Conservation (phyloP, 345 rosid species). For the Pistacia vera region DNA sequence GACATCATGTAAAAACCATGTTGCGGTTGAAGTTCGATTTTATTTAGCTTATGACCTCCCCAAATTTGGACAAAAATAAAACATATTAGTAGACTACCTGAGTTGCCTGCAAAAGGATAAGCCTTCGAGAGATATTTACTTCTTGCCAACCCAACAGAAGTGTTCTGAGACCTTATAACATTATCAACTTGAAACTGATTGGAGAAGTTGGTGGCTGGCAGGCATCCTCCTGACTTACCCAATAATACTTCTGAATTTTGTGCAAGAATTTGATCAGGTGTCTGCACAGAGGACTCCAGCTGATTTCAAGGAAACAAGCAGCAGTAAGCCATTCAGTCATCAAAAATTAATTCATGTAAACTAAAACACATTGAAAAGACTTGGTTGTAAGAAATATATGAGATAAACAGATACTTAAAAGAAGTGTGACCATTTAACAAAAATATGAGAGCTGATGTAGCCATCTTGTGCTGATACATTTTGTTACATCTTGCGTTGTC, state of each 20-base stretch:
- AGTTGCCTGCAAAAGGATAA: slow-evolving; percentile 40
- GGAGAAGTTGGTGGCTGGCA: slow-evolving; percentile 31
- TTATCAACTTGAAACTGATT: slow-evolving; percentile 37
- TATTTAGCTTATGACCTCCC: not conserved
- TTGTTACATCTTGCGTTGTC: not conserved
- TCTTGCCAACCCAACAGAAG: slow-evolving; percentile 34
- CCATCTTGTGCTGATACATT: not conserved
- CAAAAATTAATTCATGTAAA: not conserved
- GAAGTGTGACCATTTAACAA: not conserved
- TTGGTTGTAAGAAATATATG: not conserved
- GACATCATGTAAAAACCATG: not conserved
- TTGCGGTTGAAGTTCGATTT: not conserved
- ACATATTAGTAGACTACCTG: slow-evolving; percentile 36
- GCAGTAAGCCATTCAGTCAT: slow-evolving; percentile 7
- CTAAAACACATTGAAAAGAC: not conserved
- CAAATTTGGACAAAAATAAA: not conserved
- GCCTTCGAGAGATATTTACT: slow-evolving; percentile 39
- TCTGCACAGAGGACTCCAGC: slow-evolving; percentile 31
- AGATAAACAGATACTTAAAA: not conserved
- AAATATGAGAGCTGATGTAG: not conserved
- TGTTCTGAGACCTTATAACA: slow-evolving; percentile 29
- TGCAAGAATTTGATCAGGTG: slow-evolving; percentile 32
- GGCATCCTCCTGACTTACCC: slow-evolving; percentile 29
- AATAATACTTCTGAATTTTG: slow-evolving; percentile 36
- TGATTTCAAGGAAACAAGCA: slow-evolving; percentile 12